phyloP scores from a whole-genome alignment of 1,139 yeast genomes.

The Candida sp. region DNA sequence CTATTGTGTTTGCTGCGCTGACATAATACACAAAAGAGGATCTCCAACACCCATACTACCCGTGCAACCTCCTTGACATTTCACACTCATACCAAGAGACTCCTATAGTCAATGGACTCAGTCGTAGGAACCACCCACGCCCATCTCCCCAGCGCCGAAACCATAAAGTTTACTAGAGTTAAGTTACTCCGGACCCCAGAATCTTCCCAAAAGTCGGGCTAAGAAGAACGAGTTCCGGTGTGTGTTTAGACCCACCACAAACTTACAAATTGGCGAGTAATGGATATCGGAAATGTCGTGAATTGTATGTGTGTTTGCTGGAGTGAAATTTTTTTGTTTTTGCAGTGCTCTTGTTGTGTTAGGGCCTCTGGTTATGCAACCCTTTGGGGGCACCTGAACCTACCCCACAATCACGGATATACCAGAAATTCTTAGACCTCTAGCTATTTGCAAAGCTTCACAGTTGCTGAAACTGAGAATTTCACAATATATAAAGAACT shows the following conservation, averaged over 20 bases:
- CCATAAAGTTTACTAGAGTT: background rate
- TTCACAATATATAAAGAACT: constrained; percentile 2
- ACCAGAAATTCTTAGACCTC: background rate
- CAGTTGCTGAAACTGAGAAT: background rate
- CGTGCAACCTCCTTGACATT: no score
- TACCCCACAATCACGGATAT: constrained; percentile 1
- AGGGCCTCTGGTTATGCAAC: no score
- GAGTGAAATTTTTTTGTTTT: background rate
- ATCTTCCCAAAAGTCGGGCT: background rate
- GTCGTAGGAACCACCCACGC: background rate
- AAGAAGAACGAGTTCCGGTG: background rate
- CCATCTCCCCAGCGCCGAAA: background rate
- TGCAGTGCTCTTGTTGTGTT: no score
- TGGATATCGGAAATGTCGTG: background rate
- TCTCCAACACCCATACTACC: no score
- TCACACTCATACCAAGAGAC: no score
- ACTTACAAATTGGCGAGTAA: background rate
- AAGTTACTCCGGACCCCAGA: background rate
- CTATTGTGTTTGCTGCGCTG: no score
- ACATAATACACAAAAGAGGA: no score
- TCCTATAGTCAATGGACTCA: no score
- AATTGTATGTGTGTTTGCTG: background rate
- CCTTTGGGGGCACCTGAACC: no score
- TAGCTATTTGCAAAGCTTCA: background rate
- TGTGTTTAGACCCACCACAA: background rate